Base-by-base conservation (phyloP, 306 rosid species). In the Glycine soja region DNA sequence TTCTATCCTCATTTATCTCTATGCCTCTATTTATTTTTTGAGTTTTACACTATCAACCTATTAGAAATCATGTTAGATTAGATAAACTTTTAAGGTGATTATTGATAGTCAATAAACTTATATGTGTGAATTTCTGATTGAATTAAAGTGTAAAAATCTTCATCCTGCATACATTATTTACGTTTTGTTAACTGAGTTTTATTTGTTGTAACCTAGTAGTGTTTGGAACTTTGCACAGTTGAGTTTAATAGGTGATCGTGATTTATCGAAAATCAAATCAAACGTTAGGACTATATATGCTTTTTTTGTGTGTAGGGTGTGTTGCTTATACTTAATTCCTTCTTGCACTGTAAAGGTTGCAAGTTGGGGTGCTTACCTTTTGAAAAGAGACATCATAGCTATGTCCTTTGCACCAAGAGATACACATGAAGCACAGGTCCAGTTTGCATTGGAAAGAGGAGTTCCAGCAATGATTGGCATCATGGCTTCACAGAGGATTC, bases 371-470 rank as follows among this genome's bases (percentile, higher is more conserved):
- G 99, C 98, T 15, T 95, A 88, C 74, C 84, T 95, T 83, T 84
- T 91, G 87, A 93, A 82, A 84, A 89, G 97, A 87, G 85, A 95
- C 82, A 91, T 95, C 47, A 7, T 87, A 80, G 86, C 97, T 51
- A 93, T 95, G 97, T 95, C 99, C 42, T 91, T 95, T 52, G 99
- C 99, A 52, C 99, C 99, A 18, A 90, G 99, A 83, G 99, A 93
- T 77, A 93, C 98, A 12, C 99, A 95, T 74, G 98, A 92, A 85
- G 98, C 98, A 10, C 99, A 95, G 63, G 99, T 95, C 66, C 97
- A 92, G 81, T 95, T 95, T 70, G 98, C 99, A 36, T 81, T 95
- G 80, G 99, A 95, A 87, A 86, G 99, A 74, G 98, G 99, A 30
- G 97, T 95, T 86, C 99, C 99, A 2, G 99, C 99, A 51, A 95